Evolutionary conservation across 805 yeast genomes (phyloP).

Genomic region (Nakazawaea holstii): DNA sequence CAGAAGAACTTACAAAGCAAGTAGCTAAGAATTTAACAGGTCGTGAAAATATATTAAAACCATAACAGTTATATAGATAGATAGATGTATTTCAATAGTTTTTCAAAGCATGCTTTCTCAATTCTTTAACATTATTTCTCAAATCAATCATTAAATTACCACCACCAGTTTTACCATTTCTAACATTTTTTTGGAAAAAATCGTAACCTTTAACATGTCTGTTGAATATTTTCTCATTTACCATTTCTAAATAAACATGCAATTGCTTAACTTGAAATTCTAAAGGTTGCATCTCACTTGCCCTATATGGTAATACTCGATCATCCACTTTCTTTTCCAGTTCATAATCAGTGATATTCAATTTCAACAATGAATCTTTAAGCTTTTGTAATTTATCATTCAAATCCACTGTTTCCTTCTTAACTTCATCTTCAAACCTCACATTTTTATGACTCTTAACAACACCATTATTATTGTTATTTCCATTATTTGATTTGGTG

Average conservation of each 20-base stretch:
- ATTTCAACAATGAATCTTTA: not conserved
- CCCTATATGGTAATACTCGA: slow-evolving; percentile 1
- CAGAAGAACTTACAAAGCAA: slow-evolving; percentile 15
- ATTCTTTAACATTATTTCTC: slow-evolving; percentile 19
- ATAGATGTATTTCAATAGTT: slow-evolving; percentile 1
- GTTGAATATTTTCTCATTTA: slow-evolving; percentile 10
- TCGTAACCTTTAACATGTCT: slow-evolving; percentile 1
- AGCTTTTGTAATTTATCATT: not conserved
- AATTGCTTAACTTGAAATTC: slow-evolving; percentile 27
- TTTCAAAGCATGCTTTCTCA: slow-evolving; percentile 11
- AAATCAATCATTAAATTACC: slow-evolving; percentile 21
- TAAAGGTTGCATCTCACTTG: slow-evolving; percentile 31
- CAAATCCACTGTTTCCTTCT: not conserved
- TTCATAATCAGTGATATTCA: slow-evolving; percentile 1
- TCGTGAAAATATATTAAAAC: not conserved
- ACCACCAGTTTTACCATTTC: not conserved
- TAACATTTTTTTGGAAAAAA: not conserved
- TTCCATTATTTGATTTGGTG: not conserved
- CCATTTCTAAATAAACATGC: slow-evolving; percentile 25
- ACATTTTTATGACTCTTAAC: not conserved
- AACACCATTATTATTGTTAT: not conserved
- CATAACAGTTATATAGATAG: not conserved
- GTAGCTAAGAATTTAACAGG: not conserved
- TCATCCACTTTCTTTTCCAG: not conserved
- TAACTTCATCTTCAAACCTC: slow-evolving; percentile 3